Conservation (phyloP, 768 basidiomycete genomes). For the Mycena epipterygia region DNA sequence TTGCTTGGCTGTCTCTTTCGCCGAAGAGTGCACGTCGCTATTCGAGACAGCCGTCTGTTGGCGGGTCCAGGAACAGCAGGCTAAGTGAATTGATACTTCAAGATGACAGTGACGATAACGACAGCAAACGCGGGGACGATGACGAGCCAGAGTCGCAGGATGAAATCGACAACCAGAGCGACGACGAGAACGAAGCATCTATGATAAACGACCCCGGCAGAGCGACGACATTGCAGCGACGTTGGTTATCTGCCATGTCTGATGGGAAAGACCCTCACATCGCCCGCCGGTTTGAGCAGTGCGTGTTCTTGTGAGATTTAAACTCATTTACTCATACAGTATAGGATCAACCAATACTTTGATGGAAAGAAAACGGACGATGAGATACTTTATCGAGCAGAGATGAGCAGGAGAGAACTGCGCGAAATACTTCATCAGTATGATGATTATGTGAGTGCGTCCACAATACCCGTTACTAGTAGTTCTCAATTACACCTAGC, state of each 20-base stretch:
- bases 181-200: conserved; percentile 63
- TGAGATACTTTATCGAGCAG: conserved; percentile 92
- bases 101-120: conserved; percentile 46
- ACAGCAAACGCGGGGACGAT: conserved; percentile 36
- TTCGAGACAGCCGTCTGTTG: conserved; percentile 59
- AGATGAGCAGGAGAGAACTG: conserved; percentile 87
- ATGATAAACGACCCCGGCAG: conserved; percentile 88
- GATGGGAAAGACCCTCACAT: conserved; percentile 81
- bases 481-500: conserved; percentile 38
- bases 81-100: conserved; percentile 55
- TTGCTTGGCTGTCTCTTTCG: conserved; percentile 68
- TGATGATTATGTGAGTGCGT: conserved; percentile 83
- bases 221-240: conserved; percentile 82
- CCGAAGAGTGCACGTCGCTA: conserved; percentile 66
- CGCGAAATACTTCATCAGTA: conserved; percentile 88
- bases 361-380: conserved; percentile 94
- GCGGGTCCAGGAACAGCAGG: conserved; percentile 58
- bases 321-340: not conserved
- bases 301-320: conserved; percentile 41
- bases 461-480: not conserved
- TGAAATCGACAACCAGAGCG: conserved; percentile 59
- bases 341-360: conserved; percentile 92
- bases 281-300: conserved; percentile 85
- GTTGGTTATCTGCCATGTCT: conserved; percentile 94
- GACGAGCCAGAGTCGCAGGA: conserved; percentile 48